phyloP scores from a whole-genome alignment of 306 rosid genomes.

The Quillaja saponaria region DNA sequence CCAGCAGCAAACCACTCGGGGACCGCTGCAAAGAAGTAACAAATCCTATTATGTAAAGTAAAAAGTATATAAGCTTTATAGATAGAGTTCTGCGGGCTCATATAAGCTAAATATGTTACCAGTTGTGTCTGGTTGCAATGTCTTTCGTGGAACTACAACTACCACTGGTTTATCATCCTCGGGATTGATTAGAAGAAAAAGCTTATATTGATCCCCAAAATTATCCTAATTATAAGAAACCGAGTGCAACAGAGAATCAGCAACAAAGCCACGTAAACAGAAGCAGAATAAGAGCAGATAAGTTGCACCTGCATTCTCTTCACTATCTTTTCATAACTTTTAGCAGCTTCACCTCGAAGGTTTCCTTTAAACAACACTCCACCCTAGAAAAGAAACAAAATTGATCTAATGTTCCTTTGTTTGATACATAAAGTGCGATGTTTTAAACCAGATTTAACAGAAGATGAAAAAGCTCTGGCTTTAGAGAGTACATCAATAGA shows the following conservation, averaged over 20 bases:
- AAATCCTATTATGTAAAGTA: conserved; percentile 16
- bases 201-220: conserved; percentile 79
- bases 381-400: conserved; percentile 52
- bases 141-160: conserved; percentile 82
- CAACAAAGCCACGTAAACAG: conserved; percentile 11
- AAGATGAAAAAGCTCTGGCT: no score
- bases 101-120: conserved; percentile 47
- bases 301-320: conserved; percentile 74
- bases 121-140: conserved; percentile 90
- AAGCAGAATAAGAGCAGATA: conserved; percentile 9
- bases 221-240: conserved; percentile 53
- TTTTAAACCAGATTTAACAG: no score
- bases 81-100: conserved; percentile 10
- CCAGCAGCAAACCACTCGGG: conserved; percentile 98
- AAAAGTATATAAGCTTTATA: conserved; percentile 15
- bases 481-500: no score
- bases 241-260: conserved; percentile 29
- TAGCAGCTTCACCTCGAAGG: conserved; percentile 83
- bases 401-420: conserved; percentile 16
- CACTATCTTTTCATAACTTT: conserved; percentile 82
- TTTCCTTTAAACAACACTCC: conserved; percentile 97
- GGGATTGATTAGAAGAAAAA: conserved; percentile 87
- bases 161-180: conserved; percentile 99
- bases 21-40: conserved; percentile 59
- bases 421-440: no score